Evolutionary conservation across 306 rosid species (phyloP).

Genomic region (Cucumis sativus): Cucumber_9930_V3 NC_026661.2:1134501-1135000

Average conservation of each 20-base stretch:
- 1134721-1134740: constrained; percentile 89
- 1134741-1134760: constrained; percentile 76
- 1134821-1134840: constrained; percentile 50
- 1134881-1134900: constrained; percentile 68
- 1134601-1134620: constrained; percentile 78
- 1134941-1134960: constrained; percentile 79
- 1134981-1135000: constrained; percentile 83
- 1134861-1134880: constrained; percentile 55
- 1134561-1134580: constrained; percentile 77
- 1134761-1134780: constrained; percentile 56
- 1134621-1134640: constrained; percentile 62
- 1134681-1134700: constrained; percentile 72
- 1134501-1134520: constrained; percentile 55
- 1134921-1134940: constrained; percentile 68
- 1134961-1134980: constrained; percentile 86
- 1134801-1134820: constrained; percentile 57
- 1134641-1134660: constrained; percentile 73
- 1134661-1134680: constrained; percentile 64
- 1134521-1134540: constrained; percentile 81
- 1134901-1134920: constrained; percentile 74
- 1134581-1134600: constrained; percentile 89
- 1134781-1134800: constrained; percentile 67
- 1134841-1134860: constrained; percentile 84
- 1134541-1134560: constrained; percentile 87
- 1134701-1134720: constrained; percentile 79